A percentile compares a stretch with the other conserved stretches of the same genome.
Conservation (phyloP, 139 green algal species). For the Ulvella scutata region DNA sequence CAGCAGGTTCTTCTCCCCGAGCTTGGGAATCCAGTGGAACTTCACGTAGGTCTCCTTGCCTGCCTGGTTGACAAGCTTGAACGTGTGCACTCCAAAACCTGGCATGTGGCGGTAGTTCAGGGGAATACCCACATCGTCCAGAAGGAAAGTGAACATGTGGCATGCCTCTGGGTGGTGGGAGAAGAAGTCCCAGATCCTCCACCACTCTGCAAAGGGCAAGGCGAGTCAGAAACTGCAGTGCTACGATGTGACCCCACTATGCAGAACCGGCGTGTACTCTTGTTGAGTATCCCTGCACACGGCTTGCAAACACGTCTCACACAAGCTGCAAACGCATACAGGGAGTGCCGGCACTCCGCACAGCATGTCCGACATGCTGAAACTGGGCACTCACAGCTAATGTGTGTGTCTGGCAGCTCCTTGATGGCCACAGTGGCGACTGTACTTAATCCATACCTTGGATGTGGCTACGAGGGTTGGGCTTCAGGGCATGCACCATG, state of each 20-base stretch:
- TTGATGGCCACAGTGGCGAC: no score
- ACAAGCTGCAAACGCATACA: no score
- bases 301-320: no score
- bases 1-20: slow-evolving; percentile 65
- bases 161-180: slow-evolving; percentile 76
- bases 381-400: no score
- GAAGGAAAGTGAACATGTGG: slow-evolving; percentile 92
- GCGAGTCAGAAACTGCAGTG: no score
- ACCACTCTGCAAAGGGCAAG: no score
- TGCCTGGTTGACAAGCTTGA: slow-evolving; percentile 65
- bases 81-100: slow-evolving; percentile 94
- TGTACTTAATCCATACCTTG: slow-evolving; percentile 65
- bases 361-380: no score
- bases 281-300: no score
- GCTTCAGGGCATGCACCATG: slow-evolving; percentile 93
- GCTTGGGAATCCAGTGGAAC: slow-evolving; percentile 93
- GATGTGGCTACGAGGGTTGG: slow-evolving; percentile 90
- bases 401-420: no score
- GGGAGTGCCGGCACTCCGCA: no score
- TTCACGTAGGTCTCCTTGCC: slow-evolving; percentile 82
- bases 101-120: slow-evolving; percentile 86
- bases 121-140: slow-evolving; percentile 83
- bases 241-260: no score
- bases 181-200: slow-evolving; percentile 95
- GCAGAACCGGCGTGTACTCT: no score